These are phyloP conservation scores for Centaurea solstitialis DNA, from an alignment of 129 eudicot species.

Conservation along the genomic window DNA sequence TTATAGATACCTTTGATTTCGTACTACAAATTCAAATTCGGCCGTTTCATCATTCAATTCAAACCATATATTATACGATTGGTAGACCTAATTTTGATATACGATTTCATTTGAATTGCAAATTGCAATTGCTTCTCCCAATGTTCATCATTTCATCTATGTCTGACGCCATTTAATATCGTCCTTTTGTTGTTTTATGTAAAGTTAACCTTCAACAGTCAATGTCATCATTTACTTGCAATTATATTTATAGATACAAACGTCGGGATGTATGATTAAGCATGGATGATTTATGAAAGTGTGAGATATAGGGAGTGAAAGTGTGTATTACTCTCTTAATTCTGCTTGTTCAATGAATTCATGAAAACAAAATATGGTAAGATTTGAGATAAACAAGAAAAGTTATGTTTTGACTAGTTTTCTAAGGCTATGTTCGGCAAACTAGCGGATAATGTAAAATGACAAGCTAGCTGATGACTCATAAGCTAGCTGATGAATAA, in stretches of 20 bases:
- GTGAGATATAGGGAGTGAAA: not conserved
- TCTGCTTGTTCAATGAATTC: not conserved
- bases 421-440: too few species aligned
- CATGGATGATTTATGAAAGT: not conserved
- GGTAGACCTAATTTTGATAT: not conserved
- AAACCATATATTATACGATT: not conserved
- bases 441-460: too few species aligned
- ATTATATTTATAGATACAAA: not conserved
- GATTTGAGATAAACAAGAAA: not conserved
- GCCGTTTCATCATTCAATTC: slow-evolving; percentile 2
- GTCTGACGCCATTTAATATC: slow-evolving; percentile 29
- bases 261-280: not conserved
- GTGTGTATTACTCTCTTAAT: not conserved
- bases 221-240: slow-evolving; percentile 12
- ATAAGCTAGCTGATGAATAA: too few species aligned
- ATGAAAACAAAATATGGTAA: not conserved
- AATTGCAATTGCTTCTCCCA: slow-evolving; percentile 22
- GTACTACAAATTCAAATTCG: slow-evolving; percentile 3
- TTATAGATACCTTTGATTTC: not conserved
- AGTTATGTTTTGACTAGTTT: not conserved
- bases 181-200: slow-evolving; percentile 14
- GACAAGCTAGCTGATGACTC: too few species aligned
- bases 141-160: slow-evolving; percentile 21
- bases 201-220: slow-evolving; percentile 15
- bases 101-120: slow-evolving; percentile 1